Percentiles rank a stretch among this genome's conserved stretches.
These are phyloP conservation scores for Rhododendron kiyosumense DNA, from an alignment of 148 eudicot species.

Conservation along the genomic window DNA sequence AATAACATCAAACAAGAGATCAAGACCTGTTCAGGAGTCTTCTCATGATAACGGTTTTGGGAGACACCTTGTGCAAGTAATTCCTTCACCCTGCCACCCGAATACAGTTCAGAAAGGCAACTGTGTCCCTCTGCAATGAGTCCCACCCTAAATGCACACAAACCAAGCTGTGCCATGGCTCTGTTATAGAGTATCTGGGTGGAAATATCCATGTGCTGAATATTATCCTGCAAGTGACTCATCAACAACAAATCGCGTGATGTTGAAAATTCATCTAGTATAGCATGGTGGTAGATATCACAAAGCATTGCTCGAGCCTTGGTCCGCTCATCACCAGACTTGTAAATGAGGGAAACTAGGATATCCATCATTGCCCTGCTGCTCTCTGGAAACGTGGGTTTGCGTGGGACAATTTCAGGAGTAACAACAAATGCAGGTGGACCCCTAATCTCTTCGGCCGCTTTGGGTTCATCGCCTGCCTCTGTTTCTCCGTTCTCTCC, in stretches of 20 bases:
- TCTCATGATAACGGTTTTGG: conserved; percentile 86
- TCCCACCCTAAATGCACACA: conserved; percentile 79
- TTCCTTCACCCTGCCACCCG: conserved; percentile 92
- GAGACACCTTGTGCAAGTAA: conserved; percentile 89
- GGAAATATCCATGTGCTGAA: conserved; percentile 79
- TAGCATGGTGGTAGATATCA: conserved; percentile 90
- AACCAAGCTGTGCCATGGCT: conserved; percentile 89
- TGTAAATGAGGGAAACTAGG: conserved; percentile 77
- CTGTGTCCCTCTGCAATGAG: conserved; percentile 70
- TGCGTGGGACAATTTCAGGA: conserved; percentile 70
- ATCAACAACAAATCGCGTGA: conserved; percentile 79
- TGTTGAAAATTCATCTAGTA: conserved; percentile 64
- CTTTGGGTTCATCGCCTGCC: conserved; percentile 33
- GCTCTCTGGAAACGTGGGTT: conserved; percentile 63
- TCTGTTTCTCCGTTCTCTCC: conserved; percentile 33
- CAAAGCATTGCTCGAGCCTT: conserved; percentile 97
- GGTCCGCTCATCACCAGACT: conserved; percentile 80
- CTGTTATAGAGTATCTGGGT: conserved; percentile 88
- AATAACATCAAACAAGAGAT: background rate
- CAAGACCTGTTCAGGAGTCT: conserved; percentile 84
- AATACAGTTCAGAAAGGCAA: conserved; percentile 78
- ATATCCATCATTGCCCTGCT: conserved; percentile 80
- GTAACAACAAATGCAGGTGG: conserved; percentile 67
- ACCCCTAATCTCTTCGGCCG: conserved; percentile 36
- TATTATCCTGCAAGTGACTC: conserved; percentile 90